Percentiles rank a stretch among this genome's conserved stretches.
phyloP scores from a whole-genome alignment of 2,329 filamentous ascomycete genomes.

The Nannizziopsis arthrosporioides region DNA sequence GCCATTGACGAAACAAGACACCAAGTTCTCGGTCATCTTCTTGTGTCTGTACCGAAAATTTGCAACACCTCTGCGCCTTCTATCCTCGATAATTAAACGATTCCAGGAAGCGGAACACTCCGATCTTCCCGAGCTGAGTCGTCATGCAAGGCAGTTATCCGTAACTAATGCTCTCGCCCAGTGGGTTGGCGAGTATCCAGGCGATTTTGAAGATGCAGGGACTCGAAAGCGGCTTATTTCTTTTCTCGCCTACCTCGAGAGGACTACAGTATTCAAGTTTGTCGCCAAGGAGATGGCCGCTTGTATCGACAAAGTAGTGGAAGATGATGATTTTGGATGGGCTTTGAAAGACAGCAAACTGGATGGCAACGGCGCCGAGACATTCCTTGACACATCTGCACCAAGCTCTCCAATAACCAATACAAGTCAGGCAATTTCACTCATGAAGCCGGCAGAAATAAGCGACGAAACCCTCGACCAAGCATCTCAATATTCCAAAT shows the following conservation, averaged over 20 bases:
- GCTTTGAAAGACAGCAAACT: slow-evolving; percentile 63
- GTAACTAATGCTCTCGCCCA: slow-evolving; percentile 74
- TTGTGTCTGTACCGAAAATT: slow-evolving; percentile 92
- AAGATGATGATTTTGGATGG: slow-evolving; percentile 91
- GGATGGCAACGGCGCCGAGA: slow-evolving; percentile 31
- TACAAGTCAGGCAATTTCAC: slow-evolving; percentile 27
- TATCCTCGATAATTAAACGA: slow-evolving; percentile 53
- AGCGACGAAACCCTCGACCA: slow-evolving; percentile 30
- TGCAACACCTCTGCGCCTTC: slow-evolving; percentile 64
- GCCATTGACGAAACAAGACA: slow-evolving; percentile 74
- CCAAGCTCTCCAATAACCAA: slow-evolving; percentile 30
- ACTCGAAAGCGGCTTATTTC: slow-evolving; percentile 61
- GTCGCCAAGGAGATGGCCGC: slow-evolving; percentile 74
- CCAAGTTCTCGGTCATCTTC: slow-evolving; percentile 79
- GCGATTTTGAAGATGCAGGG: slow-evolving; percentile 72
- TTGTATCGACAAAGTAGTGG: slow-evolving; percentile 61
- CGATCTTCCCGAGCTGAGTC: slow-evolving; percentile 60
- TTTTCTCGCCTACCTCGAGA: slow-evolving; percentile 64
- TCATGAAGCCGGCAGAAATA: slow-evolving; percentile 30
- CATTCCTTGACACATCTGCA: slow-evolving; percentile 31
- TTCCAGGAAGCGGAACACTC: slow-evolving; percentile 64
- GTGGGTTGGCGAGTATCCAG: slow-evolving; percentile 83
- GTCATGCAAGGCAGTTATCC: slow-evolving; percentile 68
- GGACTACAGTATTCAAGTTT: slow-evolving; percentile 68
- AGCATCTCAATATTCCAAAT: slow-evolving; percentile 28